Base-by-base conservation (phyloP, 805 yeast genomes). In the Komagataella pastoris region DNA sequence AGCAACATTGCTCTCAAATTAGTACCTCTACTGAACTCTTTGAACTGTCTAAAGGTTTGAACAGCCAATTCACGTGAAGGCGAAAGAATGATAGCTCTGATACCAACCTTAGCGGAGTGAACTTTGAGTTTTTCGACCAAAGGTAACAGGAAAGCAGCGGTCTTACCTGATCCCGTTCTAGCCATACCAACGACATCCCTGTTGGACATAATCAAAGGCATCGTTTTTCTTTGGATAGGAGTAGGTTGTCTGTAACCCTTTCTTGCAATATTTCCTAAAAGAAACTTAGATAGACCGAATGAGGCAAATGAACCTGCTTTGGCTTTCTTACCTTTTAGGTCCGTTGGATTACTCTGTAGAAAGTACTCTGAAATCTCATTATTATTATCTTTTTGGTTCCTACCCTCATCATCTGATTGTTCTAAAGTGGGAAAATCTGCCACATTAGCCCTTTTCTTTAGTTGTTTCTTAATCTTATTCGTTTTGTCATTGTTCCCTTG, bases 141-240 rank as follows among this genome's bases (percentile, higher is more conserved):
- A 3, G 99, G 99, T 51, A 93, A 69, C 18, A 88, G 77, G 64
- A 93, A 93, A 1, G 99, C 98, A 7, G 99, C 99, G 0, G 99
- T 93, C 64, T 93, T 93, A 74, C 99, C 99, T 23, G 96, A 87
- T 61, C 99, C 99, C 0, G 99, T 93, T 62, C 99, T 78, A 14
- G 99, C 99, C 99, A 93, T 93, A 63, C 97, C 99, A 14, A 93
- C 99, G 46, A 93, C 95, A 68, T 93, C 99, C 62, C 95, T 76
- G 52, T 81, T 85, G 48, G 85, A 88, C 71, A 93, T 71, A 54
- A 93, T 83, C 52, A 89, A 72, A 0, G 99, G 99, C 53, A 93
- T 87, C 2, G 99, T 84, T 64, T 91, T 93, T 57, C 99, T 76
- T 69, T 93, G 99, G 65, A 93, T 93, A 1, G 99, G 99, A 0